Base-by-base conservation (phyloP, 495 filamentous ascomycete species). In the Ramalina intermedia region DNA sequence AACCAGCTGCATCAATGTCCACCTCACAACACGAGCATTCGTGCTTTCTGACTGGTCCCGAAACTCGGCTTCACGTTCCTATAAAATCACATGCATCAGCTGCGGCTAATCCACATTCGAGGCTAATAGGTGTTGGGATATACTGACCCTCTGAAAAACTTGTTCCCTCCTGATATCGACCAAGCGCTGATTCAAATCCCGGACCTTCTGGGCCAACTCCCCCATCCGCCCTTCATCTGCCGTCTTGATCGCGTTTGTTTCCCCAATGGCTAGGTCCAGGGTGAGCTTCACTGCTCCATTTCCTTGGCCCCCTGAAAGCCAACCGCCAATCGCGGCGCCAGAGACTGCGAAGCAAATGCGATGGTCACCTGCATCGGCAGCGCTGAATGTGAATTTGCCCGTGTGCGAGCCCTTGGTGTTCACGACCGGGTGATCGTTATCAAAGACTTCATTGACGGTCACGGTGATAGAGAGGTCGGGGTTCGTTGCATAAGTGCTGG, bases 11-110 rank as follows among this genome's bases (percentile, higher is more conserved):
- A 96, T 80, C 48, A 94, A 63, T 40, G 89, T 87, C 91, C 91
- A 98, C 49, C 87, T 80, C 21, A 98, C 84, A 44, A 96, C 91
- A 58, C 90, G 80, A 20, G 80, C 78, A 69, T 98, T 98, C 47
- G 89, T 96, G 39, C 77, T 72, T 63, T 98, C 91, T 44, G 87
- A 94, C 60, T 96, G 91, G 65, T 98, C 91, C 64, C 91, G 76
- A 76, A 98, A 98, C 61, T 96, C 91, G 55, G 87, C 86, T 64
- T 98, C 91, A 43, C 93, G 86, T 74, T 96, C 91, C 89, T 96
- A 46, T 41, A 50, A 5, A 21, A 51, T 36, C 36, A 6, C 17
- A 39, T 26, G 4, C 48, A 6, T 39, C 13, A 7, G n/a, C 21
- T 20, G 11, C 18, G n/a, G 13, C 23, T 41, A 41, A 50, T 16